Evolutionary conservation across 1,284 basidiomycete genomes (phyloP).

Genomic region (Pseudozyma pruni): DNA sequence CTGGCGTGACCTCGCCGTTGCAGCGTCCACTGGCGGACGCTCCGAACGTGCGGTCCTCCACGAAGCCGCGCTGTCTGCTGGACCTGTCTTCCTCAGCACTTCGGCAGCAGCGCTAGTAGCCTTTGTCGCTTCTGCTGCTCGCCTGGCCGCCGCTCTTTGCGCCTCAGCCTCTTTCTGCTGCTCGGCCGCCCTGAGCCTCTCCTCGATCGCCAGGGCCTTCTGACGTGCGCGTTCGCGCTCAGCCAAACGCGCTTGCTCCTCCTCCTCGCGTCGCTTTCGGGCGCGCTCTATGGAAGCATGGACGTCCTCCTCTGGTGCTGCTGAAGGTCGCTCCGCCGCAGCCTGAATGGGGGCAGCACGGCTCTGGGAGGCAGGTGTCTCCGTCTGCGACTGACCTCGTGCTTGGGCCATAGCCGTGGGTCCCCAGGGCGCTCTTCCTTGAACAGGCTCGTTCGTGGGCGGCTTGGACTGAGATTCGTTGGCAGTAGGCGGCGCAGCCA

Average conservation of each 20-base stretch:
- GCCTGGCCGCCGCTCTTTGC: slow-evolving; percentile 27
- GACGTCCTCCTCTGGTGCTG: slow-evolving; percentile 51
- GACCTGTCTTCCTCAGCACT: slow-evolving; percentile 21
- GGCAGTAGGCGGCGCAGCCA: neutral
- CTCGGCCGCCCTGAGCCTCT: slow-evolving; percentile 53
- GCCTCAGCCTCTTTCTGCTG: slow-evolving; percentile 44
- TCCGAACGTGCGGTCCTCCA: slow-evolving; percentile 35
- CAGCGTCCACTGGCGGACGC: neutral
- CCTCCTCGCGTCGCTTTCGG: slow-evolving; percentile 61
- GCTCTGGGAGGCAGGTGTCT: slow-evolving; percentile 1
- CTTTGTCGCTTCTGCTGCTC: slow-evolving; percentile 13
- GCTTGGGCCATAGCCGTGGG: slow-evolving; percentile 24
- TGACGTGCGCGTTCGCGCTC: slow-evolving; percentile 61
- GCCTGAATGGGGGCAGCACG: neutral
- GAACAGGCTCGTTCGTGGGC: slow-evolving; percentile 1
- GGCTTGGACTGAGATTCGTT: slow-evolving; percentile 9
- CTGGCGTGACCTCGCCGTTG: slow-evolving; percentile 2
- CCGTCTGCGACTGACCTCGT: slow-evolving; percentile 2
- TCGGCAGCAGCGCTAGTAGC: slow-evolving; percentile 10
- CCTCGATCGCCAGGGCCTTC: slow-evolving; percentile 61
- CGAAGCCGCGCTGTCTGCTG: slow-evolving; percentile 39
- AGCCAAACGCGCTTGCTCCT: slow-evolving; percentile 54
- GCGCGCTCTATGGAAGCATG: slow-evolving; percentile 63
- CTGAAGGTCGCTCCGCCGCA: neutral
- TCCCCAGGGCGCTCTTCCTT: slow-evolving; percentile 30